Evolutionary conservation across 495 filamentous ascomycete genomes (phyloP), one percentile per base, ranked within the genome.

Genomic region (Xylaria flabelliformis): DNA sequence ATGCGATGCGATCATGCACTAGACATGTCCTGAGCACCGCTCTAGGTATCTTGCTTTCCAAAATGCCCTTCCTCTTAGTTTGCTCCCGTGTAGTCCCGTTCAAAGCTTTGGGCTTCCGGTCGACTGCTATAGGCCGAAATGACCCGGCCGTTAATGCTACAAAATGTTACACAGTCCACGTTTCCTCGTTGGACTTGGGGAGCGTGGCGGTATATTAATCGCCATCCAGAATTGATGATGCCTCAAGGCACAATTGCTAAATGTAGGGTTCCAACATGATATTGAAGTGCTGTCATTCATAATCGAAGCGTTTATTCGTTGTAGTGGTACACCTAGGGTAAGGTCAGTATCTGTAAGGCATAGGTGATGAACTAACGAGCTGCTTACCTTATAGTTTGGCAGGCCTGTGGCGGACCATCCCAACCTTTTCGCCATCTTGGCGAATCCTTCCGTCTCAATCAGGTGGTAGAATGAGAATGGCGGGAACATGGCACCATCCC

Each of bases 401-500:
- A 99, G 77, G 6, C 96, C 96, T 77, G 87, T 92, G 58, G 92
- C 88, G 67, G 89, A 84, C 89, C 95, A 97, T 24, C 94, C 94
- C 77, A 99, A 81, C 70, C 96, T 86, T 75, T 85, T 90, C 24
- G 94, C 95, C 96, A 99, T 99, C 83, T 95, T 97, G 17, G 97
- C 95, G 77, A 99, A 99, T 0, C 96, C 96, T 79, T 99, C 96
- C 6, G 97, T 98, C 84, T 99, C 96, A 73, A 99, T 95, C 36
- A 99, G 82, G 81, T 98, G 93, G 77, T 97, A 99, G 79, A 99
- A 99, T 4, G 95, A 82, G 80, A 99, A 99, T 0, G 96, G 88
- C 21, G 96, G 96, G 81, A 99, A 99, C 96, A 99, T 99, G 69
- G 97, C 96, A 4, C 96, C 96, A 79, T 99, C 97, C 17, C 96